Conservation (phyloP, 352 stramenopile species). For the Phytophthora multivora region DNA sequence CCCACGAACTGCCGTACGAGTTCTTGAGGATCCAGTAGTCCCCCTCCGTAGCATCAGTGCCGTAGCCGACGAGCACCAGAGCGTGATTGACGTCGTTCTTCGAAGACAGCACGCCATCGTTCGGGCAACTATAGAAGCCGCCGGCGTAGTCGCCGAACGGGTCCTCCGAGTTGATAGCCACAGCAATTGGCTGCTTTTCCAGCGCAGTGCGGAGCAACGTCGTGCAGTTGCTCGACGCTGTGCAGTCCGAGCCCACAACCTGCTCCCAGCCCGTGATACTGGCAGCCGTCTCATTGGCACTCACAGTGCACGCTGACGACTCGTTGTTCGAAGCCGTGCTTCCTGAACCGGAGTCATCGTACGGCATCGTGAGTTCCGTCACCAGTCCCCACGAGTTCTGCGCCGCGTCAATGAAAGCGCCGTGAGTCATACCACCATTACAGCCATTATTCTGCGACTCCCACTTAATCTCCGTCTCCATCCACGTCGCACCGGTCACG, state of each 20-base stretch:
- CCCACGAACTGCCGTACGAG: slow-evolving; percentile 77
- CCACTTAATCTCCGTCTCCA: slow-evolving; percentile 71
- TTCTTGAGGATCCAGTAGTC: slow-evolving; percentile 89
- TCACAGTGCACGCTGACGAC: slow-evolving; percentile 39
- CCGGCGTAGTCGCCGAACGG: slow-evolving; percentile 74
- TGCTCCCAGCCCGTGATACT: slow-evolving; percentile 78
- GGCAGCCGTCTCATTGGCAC: slow-evolving; percentile 56
- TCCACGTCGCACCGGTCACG: slow-evolving; percentile 55
- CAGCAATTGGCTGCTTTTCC: slow-evolving; percentile 68
- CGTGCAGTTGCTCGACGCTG: slow-evolving; percentile 49
- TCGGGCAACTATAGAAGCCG: slow-evolving; percentile 74
- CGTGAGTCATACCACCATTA: slow-evolving; percentile 83
- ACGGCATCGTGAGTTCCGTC: slow-evolving; percentile 75
- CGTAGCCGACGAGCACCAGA: slow-evolving; percentile 78
- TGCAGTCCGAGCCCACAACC: slow-evolving; percentile 64
- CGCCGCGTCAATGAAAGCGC: slow-evolving; percentile 74
- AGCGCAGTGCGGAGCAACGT: slow-evolving; percentile 60
- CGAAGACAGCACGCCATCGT: slow-evolving; percentile 59
- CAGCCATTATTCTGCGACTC: slow-evolving; percentile 80
- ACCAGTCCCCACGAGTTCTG: slow-evolving; percentile 66
- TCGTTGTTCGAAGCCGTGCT: slow-evolving; percentile 29
- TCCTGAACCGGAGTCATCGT: slow-evolving; percentile 47
- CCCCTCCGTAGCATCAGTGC: slow-evolving; percentile 50
- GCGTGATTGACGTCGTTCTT: slow-evolving; percentile 81
- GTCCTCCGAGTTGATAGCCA: slow-evolving; percentile 77